Conservation (phyloP, 2,329 filamentous ascomycete genomes). For the Penicillium sp. region DNA sequence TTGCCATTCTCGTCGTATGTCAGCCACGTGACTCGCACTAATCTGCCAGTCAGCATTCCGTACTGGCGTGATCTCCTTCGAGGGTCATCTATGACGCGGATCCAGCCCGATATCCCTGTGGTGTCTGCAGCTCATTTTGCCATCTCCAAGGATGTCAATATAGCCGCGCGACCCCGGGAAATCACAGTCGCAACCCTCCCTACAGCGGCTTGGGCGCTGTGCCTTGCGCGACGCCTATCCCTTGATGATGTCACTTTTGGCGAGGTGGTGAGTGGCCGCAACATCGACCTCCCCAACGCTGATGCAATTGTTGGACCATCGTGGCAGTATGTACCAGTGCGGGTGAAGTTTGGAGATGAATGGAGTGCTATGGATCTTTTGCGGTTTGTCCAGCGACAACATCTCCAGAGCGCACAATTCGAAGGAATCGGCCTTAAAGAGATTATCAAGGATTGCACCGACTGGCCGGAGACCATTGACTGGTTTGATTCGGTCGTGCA, state of each 20-base stretch:
- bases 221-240: slow-evolving; percentile 51
- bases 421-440: slow-evolving; percentile 52
- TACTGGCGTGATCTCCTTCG: slow-evolving; percentile 52
- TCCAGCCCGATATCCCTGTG: slow-evolving; percentile 9
- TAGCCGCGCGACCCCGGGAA: slow-evolving; percentile 50
- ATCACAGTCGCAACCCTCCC: slow-evolving; percentile 60
- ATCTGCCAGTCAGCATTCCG: slow-evolving; percentile 44
- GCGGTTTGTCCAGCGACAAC: slow-evolving; percentile 50
- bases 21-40: slow-evolving; percentile 24
- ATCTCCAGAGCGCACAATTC: slow-evolving; percentile 50
- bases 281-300: slow-evolving; percentile 48
- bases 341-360: slow-evolving; percentile 39
- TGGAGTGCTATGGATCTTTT: slow-evolving; percentile 52
- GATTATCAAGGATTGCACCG: slow-evolving; percentile 48
- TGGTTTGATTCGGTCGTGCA: slow-evolving; percentile 56
- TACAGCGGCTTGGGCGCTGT: slow-evolving; percentile 61
- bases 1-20: slow-evolving; percentile 42
- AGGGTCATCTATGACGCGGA: slow-evolving; percentile 47
- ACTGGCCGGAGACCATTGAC: slow-evolving; percentile 36
- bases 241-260: slow-evolving; percentile 58
- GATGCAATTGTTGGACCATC: slow-evolving; percentile 59
- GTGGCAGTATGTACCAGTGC: slow-evolving; percentile 29
- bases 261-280: slow-evolving; percentile 61
- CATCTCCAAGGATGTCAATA: slow-evolving; percentile 22
- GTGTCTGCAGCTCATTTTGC: slow-evolving; percentile 7